Evolutionary conservation across 805 yeast genomes (phyloP).

Genomic region (Wickerhamomyces bisporus): DNA sequence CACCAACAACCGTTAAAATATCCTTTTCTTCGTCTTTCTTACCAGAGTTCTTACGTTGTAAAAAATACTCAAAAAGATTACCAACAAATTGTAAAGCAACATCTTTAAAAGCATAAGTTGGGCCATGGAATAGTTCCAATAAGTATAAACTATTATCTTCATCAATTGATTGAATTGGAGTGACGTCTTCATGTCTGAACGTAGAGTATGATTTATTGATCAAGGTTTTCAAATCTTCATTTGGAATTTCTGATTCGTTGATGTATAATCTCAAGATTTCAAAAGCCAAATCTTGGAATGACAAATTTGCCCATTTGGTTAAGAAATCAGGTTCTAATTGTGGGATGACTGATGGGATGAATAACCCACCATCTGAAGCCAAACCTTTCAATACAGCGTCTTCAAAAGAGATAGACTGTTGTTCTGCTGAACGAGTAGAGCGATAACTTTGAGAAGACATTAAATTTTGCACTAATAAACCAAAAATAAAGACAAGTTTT

Average conservation of each 20-base stretch:
- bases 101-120: constrained; percentile 98
- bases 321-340: constrained; percentile 48
- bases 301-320: constrained; percentile 62
- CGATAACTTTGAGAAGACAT: constrained; percentile 57
- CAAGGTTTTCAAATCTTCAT: constrained; percentile 57
- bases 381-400: constrained; percentile 85
- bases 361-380: constrained; percentile 96
- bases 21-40: constrained; percentile 58
- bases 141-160: constrained; percentile 57
- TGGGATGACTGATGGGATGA: constrained; percentile 83
- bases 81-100: constrained; percentile 98
- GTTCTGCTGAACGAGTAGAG: constrained; percentile 64
- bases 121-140: constrained; percentile 96
- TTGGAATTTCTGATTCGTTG: constrained; percentile 64
- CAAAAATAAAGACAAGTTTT: neutral
- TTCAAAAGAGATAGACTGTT: constrained; percentile 60
- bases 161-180: constrained; percentile 71
- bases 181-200: constrained; percentile 81
- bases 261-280: constrained; percentile 81
- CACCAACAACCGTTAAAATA: constrained; percentile 93
- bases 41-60: constrained; percentile 63
- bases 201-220: constrained; percentile 78
- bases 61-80: constrained; percentile 89
- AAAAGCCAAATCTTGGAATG: constrained; percentile 84
- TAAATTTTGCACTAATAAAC: neutral